Evolutionary conservation across 129 eudicot species (phyloP), one percentile per base, ranked within the genome.

Genomic region (Calendula officinalis): DNA sequence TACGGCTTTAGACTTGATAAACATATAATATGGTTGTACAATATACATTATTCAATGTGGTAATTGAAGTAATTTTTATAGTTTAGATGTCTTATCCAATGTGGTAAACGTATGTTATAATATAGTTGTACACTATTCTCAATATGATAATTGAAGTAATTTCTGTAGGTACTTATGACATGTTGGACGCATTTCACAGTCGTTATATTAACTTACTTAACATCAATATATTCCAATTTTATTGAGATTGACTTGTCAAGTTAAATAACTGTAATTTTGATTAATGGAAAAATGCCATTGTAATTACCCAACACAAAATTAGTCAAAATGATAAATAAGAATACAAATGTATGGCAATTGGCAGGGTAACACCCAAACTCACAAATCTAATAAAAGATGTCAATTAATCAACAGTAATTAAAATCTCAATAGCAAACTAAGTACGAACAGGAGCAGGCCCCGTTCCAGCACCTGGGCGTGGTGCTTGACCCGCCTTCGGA

Each of bases 401-500:
- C 34, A 14, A 49, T 51, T 35, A 22, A 13, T 3, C 5, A 40
- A 41, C 5, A 45, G 32, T 38, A 67, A 67, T 32, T 5, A 3
- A 30, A 52, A 43, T 44, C 17, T 3, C 6, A 53, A 36, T 4
- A 37, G 12, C 11, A 38, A 44, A 13, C 38, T 49, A 80, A 56
- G 74, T 37, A n/a, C 90, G 83, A 49, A 68, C 75, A 68, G 86
- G 74, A 66, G 82, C 69, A 43, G 86, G 78, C 4, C 46, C 68
- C 0, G 86, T 79, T 36, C 87, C 80, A 14, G 75, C 91, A 60
- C 63, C 77, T 35, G 76, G 71, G 47, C 87, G 86, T 38, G 87
- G 84, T 42, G 78, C 80, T 67, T 85, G 87, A 30, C 84, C 84
- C 7, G 91, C 73, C 73, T 75, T 85, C 16, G 91, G 84, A 37